Base-by-base conservation (phyloP, 345 rosid species). In the Syzygium grande region DNA sequence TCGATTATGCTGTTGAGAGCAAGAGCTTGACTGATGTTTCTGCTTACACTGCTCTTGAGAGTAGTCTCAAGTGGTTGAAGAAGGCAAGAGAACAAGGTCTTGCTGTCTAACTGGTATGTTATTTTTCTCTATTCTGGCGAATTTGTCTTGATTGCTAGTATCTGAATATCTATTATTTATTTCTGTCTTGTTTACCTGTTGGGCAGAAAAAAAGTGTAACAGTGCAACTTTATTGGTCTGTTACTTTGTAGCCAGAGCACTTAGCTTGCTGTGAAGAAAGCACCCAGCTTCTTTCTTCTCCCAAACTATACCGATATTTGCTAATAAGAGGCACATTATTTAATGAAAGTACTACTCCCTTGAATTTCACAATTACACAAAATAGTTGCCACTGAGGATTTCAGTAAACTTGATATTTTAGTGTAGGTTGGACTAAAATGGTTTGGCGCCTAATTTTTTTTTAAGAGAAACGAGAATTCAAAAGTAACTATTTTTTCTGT, bases 1-100 rank as follows among this genome's bases (percentile, higher is more conserved):
- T 95, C 84, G 99, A 98, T 89, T 98, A 96, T 89, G 98, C 96
- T 3, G 95, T 96, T 58, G 96, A 95, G 89, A 96, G 97, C 87
- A 96, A 94, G 91, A 98, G 99, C 91, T 90, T 96, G 87, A 89
- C 92, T 2, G 95, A 97, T 89, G 97, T 91, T 89, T 91, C 94
- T 79, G 99, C 99, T n/a, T 97, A 94, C 89, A 58, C 96, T 3
- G 89, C 97, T 19, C 93, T 96, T 89, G 99, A 97, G 89, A 90
- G 93, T 88, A 90, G 94, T 0, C 92, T 97, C 52, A 96, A 93
- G 90, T 98, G 97, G 98, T 90, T 94, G 88, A 96, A 89, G 87
- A 95, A 96, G 86, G 96, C 98, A 34, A 94, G 91, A 90, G 95
- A 93, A 85, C 94, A 92, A 89, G 98, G 97, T 83, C 95, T 92